phyloP scores from a whole-genome alignment of 2,329 filamentous ascomycete species.

The Aureobasidium sp. region DNA sequence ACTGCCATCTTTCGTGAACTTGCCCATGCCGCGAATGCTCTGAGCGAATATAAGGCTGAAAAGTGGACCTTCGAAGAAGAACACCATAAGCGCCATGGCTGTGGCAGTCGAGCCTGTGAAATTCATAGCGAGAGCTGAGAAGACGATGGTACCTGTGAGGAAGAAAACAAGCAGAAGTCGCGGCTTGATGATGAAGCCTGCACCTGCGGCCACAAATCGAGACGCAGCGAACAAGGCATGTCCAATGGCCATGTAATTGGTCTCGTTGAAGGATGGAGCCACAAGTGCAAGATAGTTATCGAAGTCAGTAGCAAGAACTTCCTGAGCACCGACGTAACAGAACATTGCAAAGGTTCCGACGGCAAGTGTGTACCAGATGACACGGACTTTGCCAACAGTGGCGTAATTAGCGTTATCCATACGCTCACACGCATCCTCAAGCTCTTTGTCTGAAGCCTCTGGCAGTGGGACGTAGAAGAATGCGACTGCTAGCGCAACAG shows the following conservation, averaged over 20 bases:
- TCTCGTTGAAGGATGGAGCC: constrained; percentile 30
- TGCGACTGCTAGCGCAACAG: constrained; percentile 49
- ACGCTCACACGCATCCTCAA: constrained; percentile 49
- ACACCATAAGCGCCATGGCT: constrained; percentile 45
- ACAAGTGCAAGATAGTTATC: constrained; percentile 37
- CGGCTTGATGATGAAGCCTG: constrained; percentile 50
- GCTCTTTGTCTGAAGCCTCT: constrained; percentile 54
- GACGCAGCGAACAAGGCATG: constrained; percentile 53
- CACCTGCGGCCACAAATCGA: constrained; percentile 49
- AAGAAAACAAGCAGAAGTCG: constrained; percentile 50
- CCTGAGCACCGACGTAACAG: constrained; percentile 56
- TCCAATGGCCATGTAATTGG: constrained; percentile 46
- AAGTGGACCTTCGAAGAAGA: constrained; percentile 54
- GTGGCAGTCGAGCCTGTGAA: constrained; percentile 39
- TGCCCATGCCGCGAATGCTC: constrained; percentile 50
- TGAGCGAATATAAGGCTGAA: constrained; percentile 55
- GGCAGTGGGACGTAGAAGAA: constrained; percentile 58
- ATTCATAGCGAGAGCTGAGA: constrained; percentile 46
- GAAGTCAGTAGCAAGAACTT: constrained; percentile 47
- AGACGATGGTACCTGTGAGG: constrained; percentile 47
- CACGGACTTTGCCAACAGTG: constrained; percentile 38
- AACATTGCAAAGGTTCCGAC: constrained; percentile 51
- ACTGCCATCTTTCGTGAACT: constrained; percentile 51
- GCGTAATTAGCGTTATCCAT: constrained; percentile 44
- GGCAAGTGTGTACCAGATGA: constrained; percentile 51